These are phyloP conservation scores for Leishmania mexicana DNA, from an alignment of 208 protist species.

Conservation along the genomic window DNA sequence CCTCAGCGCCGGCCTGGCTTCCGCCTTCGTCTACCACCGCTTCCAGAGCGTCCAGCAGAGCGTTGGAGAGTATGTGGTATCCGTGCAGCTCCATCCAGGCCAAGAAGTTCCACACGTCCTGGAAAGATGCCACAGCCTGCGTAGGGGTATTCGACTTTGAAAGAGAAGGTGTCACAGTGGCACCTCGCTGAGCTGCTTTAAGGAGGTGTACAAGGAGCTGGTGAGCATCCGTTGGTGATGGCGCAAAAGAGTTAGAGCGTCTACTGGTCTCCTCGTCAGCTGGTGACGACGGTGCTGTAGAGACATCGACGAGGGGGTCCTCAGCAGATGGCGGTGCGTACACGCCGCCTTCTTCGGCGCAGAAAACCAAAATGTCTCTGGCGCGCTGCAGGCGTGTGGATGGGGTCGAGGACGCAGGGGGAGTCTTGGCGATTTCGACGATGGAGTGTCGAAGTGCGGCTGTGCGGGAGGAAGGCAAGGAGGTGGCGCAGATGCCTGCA, in stretches of 20 bases:
- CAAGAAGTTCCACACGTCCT: slow-evolving; percentile 61
- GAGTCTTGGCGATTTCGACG: background rate
- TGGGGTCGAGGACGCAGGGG: slow-evolving; percentile 11
- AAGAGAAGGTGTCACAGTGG: background rate
- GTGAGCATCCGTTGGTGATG: slow-evolving; percentile 17
- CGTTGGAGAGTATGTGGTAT: slow-evolving; percentile 50
- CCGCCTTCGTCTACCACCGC: slow-evolving; percentile 26
- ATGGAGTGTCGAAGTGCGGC: background rate
- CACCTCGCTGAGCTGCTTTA: slow-evolving; percentile 18
- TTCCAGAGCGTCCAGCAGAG: slow-evolving; percentile 45
- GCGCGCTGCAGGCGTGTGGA: slow-evolving; percentile 27
- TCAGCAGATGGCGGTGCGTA: background rate
- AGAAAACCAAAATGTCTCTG: slow-evolving; percentile 23
- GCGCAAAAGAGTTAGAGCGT: background rate
- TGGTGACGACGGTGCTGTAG: background rate
- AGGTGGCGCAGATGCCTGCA: background rate
- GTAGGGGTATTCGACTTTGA: background rate
- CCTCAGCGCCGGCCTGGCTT: background rate
- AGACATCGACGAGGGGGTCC: background rate
- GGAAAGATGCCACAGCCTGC: slow-evolving; percentile 17
- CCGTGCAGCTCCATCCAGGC: slow-evolving; percentile 70
- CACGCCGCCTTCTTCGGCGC: slow-evolving; percentile 24
- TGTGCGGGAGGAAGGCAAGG: background rate
- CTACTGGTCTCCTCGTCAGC: background rate
- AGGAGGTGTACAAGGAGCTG: slow-evolving; percentile 22